Conservation (phyloP, 192 early-diverging fungal species). For the Glomus cerebriforme region DNA sequence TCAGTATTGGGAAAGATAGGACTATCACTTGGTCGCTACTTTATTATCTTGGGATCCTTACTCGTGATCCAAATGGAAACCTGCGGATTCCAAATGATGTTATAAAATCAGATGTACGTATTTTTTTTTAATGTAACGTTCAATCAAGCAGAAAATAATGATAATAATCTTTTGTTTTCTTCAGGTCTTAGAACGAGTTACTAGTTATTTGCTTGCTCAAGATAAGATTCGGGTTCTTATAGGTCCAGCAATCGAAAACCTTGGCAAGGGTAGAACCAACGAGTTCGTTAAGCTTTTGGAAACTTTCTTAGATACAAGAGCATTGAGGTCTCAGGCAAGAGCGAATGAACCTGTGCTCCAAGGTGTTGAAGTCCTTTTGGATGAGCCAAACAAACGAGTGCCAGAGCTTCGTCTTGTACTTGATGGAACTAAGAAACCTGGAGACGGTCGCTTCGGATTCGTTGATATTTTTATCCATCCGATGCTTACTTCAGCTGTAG, state of each 20-base stretch:
- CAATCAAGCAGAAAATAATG: constrained; percentile 22
- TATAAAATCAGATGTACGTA: constrained; percentile 39
- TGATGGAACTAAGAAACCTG: constrained; percentile 36
- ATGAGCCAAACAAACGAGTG: constrained; percentile 34
- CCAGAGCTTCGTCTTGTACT: constrained; percentile 41
- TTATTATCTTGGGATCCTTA: constrained; percentile 39
- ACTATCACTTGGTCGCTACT: constrained; percentile 40
- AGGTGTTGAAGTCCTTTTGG: constrained; percentile 37
- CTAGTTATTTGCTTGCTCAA: constrained; percentile 34
- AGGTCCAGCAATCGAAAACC: constrained; percentile 38
- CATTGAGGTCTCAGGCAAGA: constrained; percentile 31
- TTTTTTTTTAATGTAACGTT: constrained; percentile 16
- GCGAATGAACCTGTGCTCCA: constrained; percentile 39
- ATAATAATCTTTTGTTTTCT: constrained; percentile 30
- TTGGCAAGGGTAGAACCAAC: constrained; percentile 34
- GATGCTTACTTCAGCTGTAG: constrained; percentile 11
- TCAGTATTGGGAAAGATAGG: constrained; percentile 39
- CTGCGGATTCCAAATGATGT: constrained; percentile 39
- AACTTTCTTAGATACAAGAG: constrained; percentile 33
- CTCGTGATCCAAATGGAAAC: constrained; percentile 31
- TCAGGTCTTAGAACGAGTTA: constrained; percentile 37
- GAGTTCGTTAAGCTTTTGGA: constrained; percentile 36
- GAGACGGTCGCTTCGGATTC: constrained; percentile 37
- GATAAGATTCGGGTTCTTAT: constrained; percentile 38
- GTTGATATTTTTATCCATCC: constrained; percentile 37